phyloP scores from a whole-genome alignment of 1,284 basidiomycete genomes.

The Earliella scabrosa region DNA sequence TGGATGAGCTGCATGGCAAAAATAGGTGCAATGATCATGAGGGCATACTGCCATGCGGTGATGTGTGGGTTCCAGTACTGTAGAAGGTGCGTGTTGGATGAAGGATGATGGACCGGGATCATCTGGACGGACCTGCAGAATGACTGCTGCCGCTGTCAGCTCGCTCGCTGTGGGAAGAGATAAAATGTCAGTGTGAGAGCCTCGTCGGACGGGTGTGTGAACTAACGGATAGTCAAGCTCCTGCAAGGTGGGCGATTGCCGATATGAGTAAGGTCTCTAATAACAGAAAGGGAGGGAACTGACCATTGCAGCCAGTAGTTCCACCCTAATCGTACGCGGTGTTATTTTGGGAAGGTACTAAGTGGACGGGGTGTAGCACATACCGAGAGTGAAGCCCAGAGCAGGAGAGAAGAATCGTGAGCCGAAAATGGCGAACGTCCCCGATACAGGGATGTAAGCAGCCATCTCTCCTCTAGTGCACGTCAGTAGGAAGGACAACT shows the following conservation, averaged over 20 bases:
- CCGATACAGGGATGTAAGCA: slow-evolving; percentile 54
- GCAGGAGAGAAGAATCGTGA: slow-evolving; percentile 34
- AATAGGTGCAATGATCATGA: slow-evolving; percentile 52
- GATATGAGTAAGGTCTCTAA: slow-evolving; percentile 1
- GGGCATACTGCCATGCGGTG: slow-evolving; percentile 55
- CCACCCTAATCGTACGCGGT: slow-evolving; percentile 43
- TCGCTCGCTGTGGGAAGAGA: slow-evolving; percentile 41
- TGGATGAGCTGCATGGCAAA: slow-evolving; percentile 48
- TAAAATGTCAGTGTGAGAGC: neutral
- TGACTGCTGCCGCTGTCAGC: slow-evolving; percentile 46
- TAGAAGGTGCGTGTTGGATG: slow-evolving; percentile 1
- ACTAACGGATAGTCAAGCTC: slow-evolving; percentile 45
- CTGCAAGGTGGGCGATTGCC: slow-evolving; percentile 24
- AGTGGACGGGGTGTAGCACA: neutral
- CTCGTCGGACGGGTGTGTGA: neutral
- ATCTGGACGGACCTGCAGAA: slow-evolving; percentile 39
- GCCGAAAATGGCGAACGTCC: slow-evolving; percentile 55
- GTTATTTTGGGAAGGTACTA: neutral
- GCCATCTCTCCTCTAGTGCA: slow-evolving; percentile 52
- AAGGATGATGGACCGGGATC: too few relatives aligned
- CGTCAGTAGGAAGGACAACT: neutral
- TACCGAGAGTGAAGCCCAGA: slow-evolving; percentile 36
- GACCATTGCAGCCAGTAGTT: slow-evolving; percentile 62
- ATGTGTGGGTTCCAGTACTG: slow-evolving; percentile 49
- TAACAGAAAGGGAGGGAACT: slow-evolving; percentile 9